Percentiles rank a stretch among this genome's conserved stretches.
Conservation (phyloP, 306 rosid species). For the Lathyrus oleraceus region DNA sequence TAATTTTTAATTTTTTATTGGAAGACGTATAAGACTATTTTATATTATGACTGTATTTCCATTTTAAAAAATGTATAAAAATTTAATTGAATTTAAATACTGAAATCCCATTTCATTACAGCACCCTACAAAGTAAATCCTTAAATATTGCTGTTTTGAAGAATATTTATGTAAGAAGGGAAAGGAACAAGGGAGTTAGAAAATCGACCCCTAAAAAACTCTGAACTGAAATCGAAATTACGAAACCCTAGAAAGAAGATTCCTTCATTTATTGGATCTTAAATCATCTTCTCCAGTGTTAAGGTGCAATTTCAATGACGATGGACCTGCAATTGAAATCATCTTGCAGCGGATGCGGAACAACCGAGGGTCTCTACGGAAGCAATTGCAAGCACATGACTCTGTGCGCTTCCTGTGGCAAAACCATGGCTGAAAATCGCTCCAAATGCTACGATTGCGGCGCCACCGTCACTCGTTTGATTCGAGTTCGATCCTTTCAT, state of each 20-base stretch:
- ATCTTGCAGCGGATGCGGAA: conserved; percentile 75
- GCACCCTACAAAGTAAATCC: too few species aligned
- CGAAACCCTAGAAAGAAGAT: conserved; percentile 30
- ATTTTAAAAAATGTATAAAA: too few species aligned
- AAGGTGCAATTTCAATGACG: conserved; percentile 41
- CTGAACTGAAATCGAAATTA: neutral
- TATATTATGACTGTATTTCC: too few species aligned
- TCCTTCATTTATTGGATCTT: neutral
- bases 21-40: too few species aligned
- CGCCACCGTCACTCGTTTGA: conserved; percentile 66
- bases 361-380: conserved; percentile 80
- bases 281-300: neutral
- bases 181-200: neutral
- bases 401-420: conserved; percentile 79
- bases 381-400: conserved; percentile 98
- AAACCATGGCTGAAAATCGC: conserved; percentile 75
- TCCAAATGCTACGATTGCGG: conserved; percentile 80
- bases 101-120: too few species aligned
- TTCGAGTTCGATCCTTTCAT: conserved; percentile 55
- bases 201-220: neutral
- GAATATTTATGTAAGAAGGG: too few species aligned
- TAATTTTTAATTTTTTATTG: too few species aligned
- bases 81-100: too few species aligned
- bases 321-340: conserved; percentile 62
- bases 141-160: too few species aligned